These are phyloP conservation scores for Heteromeles arbutifolia DNA, from an alignment of 306 rosid species.

Conservation along the genomic window DNA sequence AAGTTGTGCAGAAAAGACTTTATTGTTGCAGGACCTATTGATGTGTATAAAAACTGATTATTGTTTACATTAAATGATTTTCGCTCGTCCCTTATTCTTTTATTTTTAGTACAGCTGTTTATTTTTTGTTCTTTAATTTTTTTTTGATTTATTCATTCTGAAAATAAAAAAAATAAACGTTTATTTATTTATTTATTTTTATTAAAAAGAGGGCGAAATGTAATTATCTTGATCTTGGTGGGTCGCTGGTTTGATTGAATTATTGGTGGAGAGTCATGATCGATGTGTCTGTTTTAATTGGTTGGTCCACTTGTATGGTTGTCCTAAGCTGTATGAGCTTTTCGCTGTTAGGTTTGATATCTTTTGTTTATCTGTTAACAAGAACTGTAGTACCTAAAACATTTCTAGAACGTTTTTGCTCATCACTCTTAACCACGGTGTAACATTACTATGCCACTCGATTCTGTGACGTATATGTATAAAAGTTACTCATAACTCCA, in stretches of 20 bases:
- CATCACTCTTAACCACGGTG: background rate
- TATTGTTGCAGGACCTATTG: background rate
- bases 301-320: slow-evolving; percentile 39
- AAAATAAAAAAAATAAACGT: too few species aligned
- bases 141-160: too few species aligned
- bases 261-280: slow-evolving; percentile 36
- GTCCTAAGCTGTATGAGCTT: background rate
- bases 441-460: too few species aligned
- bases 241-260: slow-evolving; percentile 16
- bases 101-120: too few species aligned
- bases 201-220: slow-evolving; percentile 1
- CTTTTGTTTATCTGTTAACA: background rate
- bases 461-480: too few species aligned
- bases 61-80: background rate
- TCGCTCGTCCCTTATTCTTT: background rate
- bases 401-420: background rate
- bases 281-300: slow-evolving; percentile 2
- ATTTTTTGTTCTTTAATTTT: too few species aligned
- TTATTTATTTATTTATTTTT: too few species aligned
- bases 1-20: background rate
- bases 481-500: too few species aligned
- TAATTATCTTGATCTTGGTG: background rate
- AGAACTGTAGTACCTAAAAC: background rate
- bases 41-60: background rate
- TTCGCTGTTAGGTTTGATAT: background rate